Percentiles rank a stretch among this genome's conserved stretches.
Conservation (phyloP, 129 eudicot genomes). For the Heracleum sosnowskyi region DNA sequence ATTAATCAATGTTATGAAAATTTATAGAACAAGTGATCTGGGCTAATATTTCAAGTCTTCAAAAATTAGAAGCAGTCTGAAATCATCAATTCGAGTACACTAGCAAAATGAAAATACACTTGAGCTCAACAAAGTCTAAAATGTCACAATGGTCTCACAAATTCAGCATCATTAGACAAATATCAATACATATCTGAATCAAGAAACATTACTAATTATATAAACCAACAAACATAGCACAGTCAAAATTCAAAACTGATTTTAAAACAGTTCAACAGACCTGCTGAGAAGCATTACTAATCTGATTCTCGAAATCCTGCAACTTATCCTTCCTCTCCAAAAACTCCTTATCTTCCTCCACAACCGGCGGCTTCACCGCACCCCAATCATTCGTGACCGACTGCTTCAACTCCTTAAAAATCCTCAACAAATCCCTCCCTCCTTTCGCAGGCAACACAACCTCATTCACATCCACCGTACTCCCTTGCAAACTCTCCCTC, state of each 20-base stretch:
- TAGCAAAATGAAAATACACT: background rate
- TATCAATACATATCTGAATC: background rate
- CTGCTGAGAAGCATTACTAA: slow-evolving; percentile 77
- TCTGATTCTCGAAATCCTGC: slow-evolving; percentile 68
- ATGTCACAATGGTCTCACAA: background rate
- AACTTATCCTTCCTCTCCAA: slow-evolving; percentile 64
- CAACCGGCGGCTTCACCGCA: slow-evolving; percentile 46
- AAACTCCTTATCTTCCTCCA: slow-evolving; percentile 89
- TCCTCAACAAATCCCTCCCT: slow-evolving; percentile 80
- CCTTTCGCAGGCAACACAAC: slow-evolving; percentile 70
- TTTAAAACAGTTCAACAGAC: slow-evolving; percentile 18
- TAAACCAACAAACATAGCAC: background rate
- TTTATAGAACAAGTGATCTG: too few species aligned
- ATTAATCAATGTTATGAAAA: background rate
- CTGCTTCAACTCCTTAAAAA: slow-evolving; percentile 93
- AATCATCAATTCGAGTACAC: background rate
- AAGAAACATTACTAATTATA: background rate
- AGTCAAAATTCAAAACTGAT: background rate
- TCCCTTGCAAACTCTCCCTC: slow-evolving; percentile 20
- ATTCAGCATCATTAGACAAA: background rate
- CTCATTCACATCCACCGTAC: slow-evolving; percentile 38
- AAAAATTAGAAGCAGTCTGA: background rate
- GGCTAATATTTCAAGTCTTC: background rate
- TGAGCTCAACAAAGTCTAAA: background rate
- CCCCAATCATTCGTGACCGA: slow-evolving; percentile 83